Base-by-base conservation (phyloP, 331 rosid species). In the Erythrophleum ivorense region DNA sequence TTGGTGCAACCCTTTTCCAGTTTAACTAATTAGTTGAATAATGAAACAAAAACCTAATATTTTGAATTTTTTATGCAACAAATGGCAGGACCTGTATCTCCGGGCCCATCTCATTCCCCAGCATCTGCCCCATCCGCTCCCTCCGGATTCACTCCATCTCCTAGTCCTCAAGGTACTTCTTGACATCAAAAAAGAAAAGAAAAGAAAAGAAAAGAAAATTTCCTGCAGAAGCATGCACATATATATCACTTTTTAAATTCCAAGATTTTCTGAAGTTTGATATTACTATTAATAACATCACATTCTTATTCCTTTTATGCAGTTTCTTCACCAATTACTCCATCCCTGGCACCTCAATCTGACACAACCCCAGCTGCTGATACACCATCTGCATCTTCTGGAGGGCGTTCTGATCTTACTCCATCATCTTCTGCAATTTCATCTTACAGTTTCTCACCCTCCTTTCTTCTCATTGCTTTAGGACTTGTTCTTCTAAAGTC, bases 331-430 rank as follows among this genome's bases (percentile, higher is more conserved):
- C 92, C 92, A 18, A 50, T 65, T 31, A 50, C 91, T 5, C 92
- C 97, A 43, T 85, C 97, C 14, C 77, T 55, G 81, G 64, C 99
- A 59, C 99, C 99, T 1, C 86, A 82, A 67, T 84, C 97, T 7
- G 91, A 92, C 71, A 77, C 90, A 5, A 84, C 86, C 33, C 70
- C 92, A 7, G 86, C 29, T 29, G 49, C 87, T 10, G 88, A 65
- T 59, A 65, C 89, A 59, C 97, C 98, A 4, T 77, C 96, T 4
- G 62, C 88, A 57, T 81, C 84, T 11, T 55, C 86, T 0, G 80
- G 86, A 4, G 90, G 91, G 71, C 94, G 92, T 31, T 75, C 95
- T 4, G 81, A 73, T 71, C 81, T 89, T 59, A 89, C 86, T 73
- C 97, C 98, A 7, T 89, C 98, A 7, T 89, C 99, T 0, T 85